A percentile compares a stretch with the other conserved stretches of the same genome.
Conservation (phyloP, 805 yeast species). For the Suhomyces sp. region DNA sequence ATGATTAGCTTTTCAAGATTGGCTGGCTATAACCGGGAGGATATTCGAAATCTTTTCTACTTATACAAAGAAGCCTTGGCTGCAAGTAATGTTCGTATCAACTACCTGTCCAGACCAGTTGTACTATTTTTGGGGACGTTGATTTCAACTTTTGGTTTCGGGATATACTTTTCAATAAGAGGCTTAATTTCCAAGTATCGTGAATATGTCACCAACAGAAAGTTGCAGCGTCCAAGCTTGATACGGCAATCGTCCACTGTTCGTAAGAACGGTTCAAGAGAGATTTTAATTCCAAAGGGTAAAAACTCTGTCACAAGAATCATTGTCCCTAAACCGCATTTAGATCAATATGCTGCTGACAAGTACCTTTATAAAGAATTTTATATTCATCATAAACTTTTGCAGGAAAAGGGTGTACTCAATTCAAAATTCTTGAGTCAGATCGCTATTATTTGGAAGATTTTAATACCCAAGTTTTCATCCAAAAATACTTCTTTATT, state of each 20-base stretch:
- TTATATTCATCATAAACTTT: constrained; percentile 27
- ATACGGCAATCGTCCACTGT: constrained; percentile 42
- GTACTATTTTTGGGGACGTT: constrained; percentile 39
- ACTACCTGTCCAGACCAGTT: constrained; percentile 43
- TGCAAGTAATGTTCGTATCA: constrained; percentile 36
- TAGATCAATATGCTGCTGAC: constrained; percentile 55
- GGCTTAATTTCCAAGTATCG: constrained; percentile 27
- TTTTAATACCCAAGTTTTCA: constrained; percentile 71
- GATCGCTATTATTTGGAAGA: constrained; percentile 71
- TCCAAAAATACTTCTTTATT: constrained; percentile 67
- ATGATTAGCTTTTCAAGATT: constrained; percentile 38
- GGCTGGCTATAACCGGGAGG: constrained; percentile 30
- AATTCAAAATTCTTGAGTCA: constrained; percentile 71
- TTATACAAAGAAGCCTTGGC: constrained; percentile 36
- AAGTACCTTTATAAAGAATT: constrained; percentile 51
- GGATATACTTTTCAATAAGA: constrained; percentile 31
- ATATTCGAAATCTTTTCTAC: constrained; percentile 30
- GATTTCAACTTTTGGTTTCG: constrained; percentile 40
- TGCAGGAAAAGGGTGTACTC: constrained; percentile 27
- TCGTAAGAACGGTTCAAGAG: constrained; percentile 45
- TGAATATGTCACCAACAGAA: constrained; percentile 26
- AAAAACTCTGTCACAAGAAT: constrained; percentile 36
- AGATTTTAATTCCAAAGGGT: constrained; percentile 48
- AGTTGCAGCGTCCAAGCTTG: constrained; percentile 31
- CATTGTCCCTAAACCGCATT: constrained; percentile 45